Evolutionary conservation across 345 rosid genomes (phyloP).

Genomic region (Geranium rotundifolium): DNA sequence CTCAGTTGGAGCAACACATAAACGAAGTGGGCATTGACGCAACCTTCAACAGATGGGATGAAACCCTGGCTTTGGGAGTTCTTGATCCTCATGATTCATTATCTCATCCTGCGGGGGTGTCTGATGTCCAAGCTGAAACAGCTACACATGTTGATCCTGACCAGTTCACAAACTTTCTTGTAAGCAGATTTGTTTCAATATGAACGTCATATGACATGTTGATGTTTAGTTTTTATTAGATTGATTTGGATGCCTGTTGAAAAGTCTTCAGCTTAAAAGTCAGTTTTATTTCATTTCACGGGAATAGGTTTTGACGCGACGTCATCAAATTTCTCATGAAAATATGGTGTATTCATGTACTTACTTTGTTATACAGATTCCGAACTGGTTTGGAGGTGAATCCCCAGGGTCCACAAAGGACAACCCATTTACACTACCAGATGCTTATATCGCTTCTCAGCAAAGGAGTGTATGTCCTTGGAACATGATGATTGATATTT

Average conservation of each 20-base stretch:
- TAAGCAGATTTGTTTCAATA: conserved; percentile 16
- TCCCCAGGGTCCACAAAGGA: conserved; percentile 56
- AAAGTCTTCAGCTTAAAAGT: neutral
- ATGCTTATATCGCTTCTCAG: conserved; percentile 54
- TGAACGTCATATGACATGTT: neutral
- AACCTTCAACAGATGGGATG: conserved; percentile 83
- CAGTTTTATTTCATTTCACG: neutral
- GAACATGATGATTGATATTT: conserved; percentile 5
- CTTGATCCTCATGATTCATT: conserved; percentile 93
- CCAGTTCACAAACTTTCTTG: conserved; percentile 86
- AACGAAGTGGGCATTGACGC: conserved; percentile 68
- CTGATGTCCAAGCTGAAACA: conserved; percentile 87
- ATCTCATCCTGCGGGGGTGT: conserved; percentile 95
- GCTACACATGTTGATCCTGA: conserved; percentile 78
- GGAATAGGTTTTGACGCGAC: neutral
- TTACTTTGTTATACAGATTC: conserved; percentile 48
- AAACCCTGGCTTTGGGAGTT: conserved; percentile 70
- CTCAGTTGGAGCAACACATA: conserved; percentile 90
- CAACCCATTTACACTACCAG: conserved; percentile 84
- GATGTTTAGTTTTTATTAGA: neutral
- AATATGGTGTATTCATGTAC: conserved; percentile 5
- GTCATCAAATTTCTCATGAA: neutral
- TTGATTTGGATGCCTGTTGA: neutral
- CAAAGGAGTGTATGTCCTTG: conserved; percentile 61
- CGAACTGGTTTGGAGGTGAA: conserved; percentile 81